Evolutionary conservation across 2,329 filamentous ascomycete genomes (phyloP), one percentile per base, ranked within the genome.

Genomic region (Hymenoscyphus albidus): DNA sequence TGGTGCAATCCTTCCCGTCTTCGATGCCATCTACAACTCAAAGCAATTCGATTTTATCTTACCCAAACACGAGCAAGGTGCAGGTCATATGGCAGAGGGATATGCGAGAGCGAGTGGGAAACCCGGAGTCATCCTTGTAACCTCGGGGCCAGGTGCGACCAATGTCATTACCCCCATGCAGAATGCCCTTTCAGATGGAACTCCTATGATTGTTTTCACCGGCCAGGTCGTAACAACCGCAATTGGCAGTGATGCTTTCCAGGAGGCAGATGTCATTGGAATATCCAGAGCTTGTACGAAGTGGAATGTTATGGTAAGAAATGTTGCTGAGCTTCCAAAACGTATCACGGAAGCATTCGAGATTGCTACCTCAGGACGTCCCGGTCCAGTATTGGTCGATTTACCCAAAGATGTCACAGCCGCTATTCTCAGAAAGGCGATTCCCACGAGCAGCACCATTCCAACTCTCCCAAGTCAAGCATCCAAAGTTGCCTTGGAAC

Each of bases 231-330:
- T 87, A 7, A 98, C 94, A 42, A 87, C 85, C 58, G 90, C 92
- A 62, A 97, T 98, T 78, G 95, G 95, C 67, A 96, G 91, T 68
- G 94, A 98, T 77, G 92, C 93, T 64, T 98, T 98, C 84, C 95
- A 99, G 77, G 95, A 98, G 80, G 93, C 93, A 65, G 95, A 99
- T 75, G 88, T 96, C 42, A 83, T 97, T 65, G 94, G 94, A 71
- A 98, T 99, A 77, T 96, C 92, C 40, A 86, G 94, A 74, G 88
- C 93, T 22, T 97, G 93, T 83, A 97, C 93, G 71, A 98, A 98
- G 82, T 99, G 95, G 95, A 98, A 98, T 74, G 92, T 96, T 66
- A 96, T 98, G 93, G 92, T 97, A 59, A 97, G 96, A 84, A 94
- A 89, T 77, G 88, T 97, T 63, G 93, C 92, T 60, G 95, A 99